Percentiles rank a stretch among this genome's conserved stretches.
phyloP scores from a whole-genome alignment of 2,329 filamentous ascomycete genomes.

The Colletotrichum liaoningense region DNA sequence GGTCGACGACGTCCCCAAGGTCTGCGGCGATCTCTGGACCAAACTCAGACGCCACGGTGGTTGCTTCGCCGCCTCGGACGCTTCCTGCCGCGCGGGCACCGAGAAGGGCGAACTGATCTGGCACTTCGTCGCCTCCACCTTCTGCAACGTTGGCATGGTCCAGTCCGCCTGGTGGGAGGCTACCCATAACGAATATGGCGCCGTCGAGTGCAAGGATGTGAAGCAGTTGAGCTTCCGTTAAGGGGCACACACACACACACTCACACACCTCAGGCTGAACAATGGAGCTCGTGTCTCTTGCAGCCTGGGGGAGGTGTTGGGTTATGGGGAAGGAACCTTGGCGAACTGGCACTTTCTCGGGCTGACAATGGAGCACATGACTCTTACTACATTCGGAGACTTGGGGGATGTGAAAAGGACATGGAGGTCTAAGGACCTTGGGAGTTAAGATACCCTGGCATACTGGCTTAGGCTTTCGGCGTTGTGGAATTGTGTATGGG shows the following conservation, averaged over 20 bases:
- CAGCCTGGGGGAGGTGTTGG: neutral
- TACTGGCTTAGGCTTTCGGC: no score
- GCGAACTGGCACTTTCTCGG: no score
- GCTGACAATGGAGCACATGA: neutral
- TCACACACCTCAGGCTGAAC: neutral
- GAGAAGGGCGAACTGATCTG: neutral
- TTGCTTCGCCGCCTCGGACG: neutral
- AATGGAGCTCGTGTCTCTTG: neutral
- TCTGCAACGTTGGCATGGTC: neutral
- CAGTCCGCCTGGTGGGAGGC: neutral
- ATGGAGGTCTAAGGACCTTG: no score
- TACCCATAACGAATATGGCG: neutral
- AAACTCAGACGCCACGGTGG: neutral
- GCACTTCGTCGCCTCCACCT: neutral
- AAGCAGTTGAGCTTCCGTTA: neutral
- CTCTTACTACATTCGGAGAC: no score
- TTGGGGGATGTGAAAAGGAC: no score
- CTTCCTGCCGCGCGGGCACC: neutral
- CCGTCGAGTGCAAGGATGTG: neutral
- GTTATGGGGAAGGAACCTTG: no score
- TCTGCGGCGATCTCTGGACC: neutral
- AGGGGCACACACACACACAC: no score
- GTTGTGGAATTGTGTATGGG: no score
- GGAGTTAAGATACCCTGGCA: no score
- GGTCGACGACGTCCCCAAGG: neutral